Evolutionary conservation across 805 yeast species (phyloP), one percentile per base, ranked within the genome.

Genomic region (Kregervanrija delftensis): DNA sequence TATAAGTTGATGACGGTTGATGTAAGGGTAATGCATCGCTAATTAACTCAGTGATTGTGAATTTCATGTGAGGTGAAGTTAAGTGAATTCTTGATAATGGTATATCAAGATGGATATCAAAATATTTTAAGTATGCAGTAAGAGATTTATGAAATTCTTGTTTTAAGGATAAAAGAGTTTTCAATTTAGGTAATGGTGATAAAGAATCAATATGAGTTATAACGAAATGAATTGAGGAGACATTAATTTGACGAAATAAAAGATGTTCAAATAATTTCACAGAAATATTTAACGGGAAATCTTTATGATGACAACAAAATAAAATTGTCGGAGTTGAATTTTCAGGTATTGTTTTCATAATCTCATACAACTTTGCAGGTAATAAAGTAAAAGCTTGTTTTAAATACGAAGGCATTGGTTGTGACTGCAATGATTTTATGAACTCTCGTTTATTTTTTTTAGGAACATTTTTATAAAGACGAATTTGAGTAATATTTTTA

Each of bases 221-320:
- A 9, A 44, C 35, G 12, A 39, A 33, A 31, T 39, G 38, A 5
- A 41, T n/a, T 12, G 38, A 34, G 4, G 40, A 14, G 30, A 37
- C 6, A 8, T 42, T 13, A 8, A 42, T 15, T 11, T 30, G 22
- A 37, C 41, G 30, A 8, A 15, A 33, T 14, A 32, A 12, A 14
- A 37, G 14, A 8, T 37, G 28, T 17, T 41, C n/a, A 13, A 42
- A 33, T 50, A 14, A 55, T 43, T 42, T 46, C 51, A 41, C 49
- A 49, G 14, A 33, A 12, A 56, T 39, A 30, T 50, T 48, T 13
- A 56, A 32, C 11, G 61, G 60, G 33, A 57, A 57, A 30, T 54
- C 56, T 16, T 50, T 42, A 1, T 58, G 54, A 31, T 35, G 46
- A 9, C 56, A 36, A 32, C 55, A 52, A 37, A 51, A 57, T 9